Evolutionary conservation across 2,329 filamentous ascomycete species (phyloP).

Genomic region (Moelleriella libera): DNA sequence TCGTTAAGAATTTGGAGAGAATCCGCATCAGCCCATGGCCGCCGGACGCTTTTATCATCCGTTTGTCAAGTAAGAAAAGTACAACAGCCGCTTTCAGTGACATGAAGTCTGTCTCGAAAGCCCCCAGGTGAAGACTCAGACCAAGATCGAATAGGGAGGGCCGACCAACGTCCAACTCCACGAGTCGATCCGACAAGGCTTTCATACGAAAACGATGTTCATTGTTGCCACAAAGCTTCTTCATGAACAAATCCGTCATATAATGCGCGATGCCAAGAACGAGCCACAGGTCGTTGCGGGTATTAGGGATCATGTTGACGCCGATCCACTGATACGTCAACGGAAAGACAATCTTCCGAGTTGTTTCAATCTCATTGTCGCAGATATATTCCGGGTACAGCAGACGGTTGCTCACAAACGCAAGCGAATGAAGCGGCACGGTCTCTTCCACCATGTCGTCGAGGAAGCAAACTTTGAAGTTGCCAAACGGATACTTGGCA

Average conservation of each 20-base stretch:
- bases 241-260: slow-evolving; percentile 90
- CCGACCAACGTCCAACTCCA: slow-evolving; percentile 66
- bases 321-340: slow-evolving; percentile 90
- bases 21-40: slow-evolving; percentile 77
- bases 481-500: slow-evolving; percentile 79
- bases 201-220: slow-evolving; percentile 89
- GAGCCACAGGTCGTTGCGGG: slow-evolving; percentile 72
- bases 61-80: slow-evolving; percentile 83
- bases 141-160: slow-evolving; percentile 76
- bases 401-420: slow-evolving; percentile 74
- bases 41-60: slow-evolving; percentile 69
- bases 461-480: slow-evolving; percentile 87
- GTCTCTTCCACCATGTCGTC: slow-evolving; percentile 74
- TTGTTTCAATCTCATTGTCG: slow-evolving; percentile 71
- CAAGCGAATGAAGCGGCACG: slow-evolving; percentile 65
- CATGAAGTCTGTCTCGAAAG: slow-evolving; percentile 83
- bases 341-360: slow-evolving; percentile 66
- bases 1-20: slow-evolving; percentile 72
- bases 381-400: slow-evolving; percentile 76
- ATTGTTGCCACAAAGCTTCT: slow-evolving; percentile 82
- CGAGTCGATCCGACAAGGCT: slow-evolving; percentile 64
- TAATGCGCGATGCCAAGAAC: slow-evolving; percentile 83
- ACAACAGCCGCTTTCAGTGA: slow-evolving; percentile 80
- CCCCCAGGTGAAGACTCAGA: slow-evolving; percentile 60
- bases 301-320: slow-evolving; percentile 77